phyloP scores from a whole-genome alignment of 2,329 filamentous ascomycete genomes.

The Pseudogymnoascus sp. region DNA sequence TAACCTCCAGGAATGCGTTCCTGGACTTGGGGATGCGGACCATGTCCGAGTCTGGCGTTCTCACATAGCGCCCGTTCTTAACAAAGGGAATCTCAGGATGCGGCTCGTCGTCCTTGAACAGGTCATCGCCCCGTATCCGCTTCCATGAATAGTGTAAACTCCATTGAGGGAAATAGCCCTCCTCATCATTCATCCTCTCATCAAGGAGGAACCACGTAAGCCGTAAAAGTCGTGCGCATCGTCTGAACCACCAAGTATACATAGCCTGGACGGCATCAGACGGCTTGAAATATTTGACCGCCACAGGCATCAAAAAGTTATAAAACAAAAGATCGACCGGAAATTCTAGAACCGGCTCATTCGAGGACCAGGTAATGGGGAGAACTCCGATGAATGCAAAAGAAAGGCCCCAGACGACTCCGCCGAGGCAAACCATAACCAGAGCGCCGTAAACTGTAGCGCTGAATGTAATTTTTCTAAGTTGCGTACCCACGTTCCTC shows the following conservation, averaged over 20 bases:
- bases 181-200: conserved; percentile 72
- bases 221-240: conserved; percentile 70
- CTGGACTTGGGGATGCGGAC: conserved; percentile 85
- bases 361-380: conserved; percentile 88
- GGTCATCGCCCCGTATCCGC: neutral
- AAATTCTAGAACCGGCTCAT: conserved; percentile 88
- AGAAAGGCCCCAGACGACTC: conserved; percentile 87
- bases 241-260: conserved; percentile 95
- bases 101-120: conserved; percentile 14
- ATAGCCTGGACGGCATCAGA: conserved; percentile 75
- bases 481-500: conserved; percentile 81
- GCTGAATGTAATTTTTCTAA: conserved; percentile 93
- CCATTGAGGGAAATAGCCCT: conserved; percentile 58
- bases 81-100: conserved; percentile 41
- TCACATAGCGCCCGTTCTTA: conserved; percentile 73
- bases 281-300: conserved; percentile 76
- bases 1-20: conserved; percentile 71
- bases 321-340: conserved; percentile 92
- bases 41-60: conserved; percentile 90
- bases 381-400: conserved; percentile 63
- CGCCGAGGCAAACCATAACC: conserved; percentile 86
- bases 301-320: conserved; percentile 88
- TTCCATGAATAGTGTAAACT: conserved; percentile 53
- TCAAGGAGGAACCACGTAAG: conserved; percentile 92
- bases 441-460: conserved; percentile 91